Evolutionary conservation across 2,329 filamentous ascomycete species (phyloP).

Genomic region (Neodidymelliopsis sp.): DNA sequence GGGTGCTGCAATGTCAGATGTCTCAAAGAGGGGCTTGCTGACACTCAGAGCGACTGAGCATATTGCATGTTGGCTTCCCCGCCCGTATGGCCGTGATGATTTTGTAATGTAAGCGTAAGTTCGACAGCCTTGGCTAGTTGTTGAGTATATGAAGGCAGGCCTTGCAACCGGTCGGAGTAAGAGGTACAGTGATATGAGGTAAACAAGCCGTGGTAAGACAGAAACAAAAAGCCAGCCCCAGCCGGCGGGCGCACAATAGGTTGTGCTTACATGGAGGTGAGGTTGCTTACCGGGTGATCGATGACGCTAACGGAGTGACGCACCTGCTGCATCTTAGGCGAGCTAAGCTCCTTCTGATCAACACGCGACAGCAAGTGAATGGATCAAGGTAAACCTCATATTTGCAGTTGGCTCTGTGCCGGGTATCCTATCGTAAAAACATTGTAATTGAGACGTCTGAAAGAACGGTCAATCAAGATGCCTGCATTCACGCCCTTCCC

Average conservation of each 20-base stretch:
- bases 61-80: neutral
- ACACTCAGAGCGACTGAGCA: neutral
- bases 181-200: no score
- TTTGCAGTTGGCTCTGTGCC: constrained; percentile 10
- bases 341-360: constrained; percentile 10
- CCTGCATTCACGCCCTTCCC: constrained; percentile 32
- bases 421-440: constrained; percentile 12
- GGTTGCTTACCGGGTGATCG: constrained; percentile 4
- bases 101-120: neutral
- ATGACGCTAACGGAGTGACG: constrained; percentile 17
- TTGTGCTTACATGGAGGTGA: neutral
- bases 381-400: neutral
- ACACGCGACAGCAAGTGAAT: constrained; percentile 6
- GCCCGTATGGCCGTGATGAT: neutral
- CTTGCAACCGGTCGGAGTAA: no score
- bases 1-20: neutral
- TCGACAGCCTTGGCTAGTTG: no score
- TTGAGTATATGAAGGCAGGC: no score
- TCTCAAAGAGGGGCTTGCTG: neutral
- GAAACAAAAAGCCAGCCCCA: neutral
- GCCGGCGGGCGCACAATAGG: neutral
- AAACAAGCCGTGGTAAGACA: neutral
- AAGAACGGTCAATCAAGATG: constrained; percentile 3
- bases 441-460: constrained; percentile 4
- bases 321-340: constrained; percentile 7